Evolutionary conservation across 345 rosid species (phyloP).

Genomic region (Brassica nigra): DNA sequence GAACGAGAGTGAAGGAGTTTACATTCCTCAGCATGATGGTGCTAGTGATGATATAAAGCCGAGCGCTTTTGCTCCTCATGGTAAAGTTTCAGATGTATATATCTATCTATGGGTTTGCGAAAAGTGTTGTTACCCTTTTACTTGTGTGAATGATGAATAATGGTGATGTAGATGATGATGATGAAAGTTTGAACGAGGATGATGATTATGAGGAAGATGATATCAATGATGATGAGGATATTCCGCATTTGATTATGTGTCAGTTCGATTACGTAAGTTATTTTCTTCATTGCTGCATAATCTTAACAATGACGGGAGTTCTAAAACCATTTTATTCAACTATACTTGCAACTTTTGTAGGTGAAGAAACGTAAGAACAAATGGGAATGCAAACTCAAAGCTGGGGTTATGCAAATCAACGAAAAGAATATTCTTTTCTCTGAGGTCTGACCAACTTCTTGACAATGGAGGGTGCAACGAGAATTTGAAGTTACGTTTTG

Average conservation of each 20-base stretch:
- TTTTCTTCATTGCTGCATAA: neutral
- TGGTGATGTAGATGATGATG: constrained; percentile 20
- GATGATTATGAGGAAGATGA: constrained; percentile 23
- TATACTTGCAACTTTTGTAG: neutral
- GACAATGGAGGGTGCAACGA: neutral
- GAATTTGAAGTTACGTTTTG: neutral
- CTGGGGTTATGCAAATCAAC: constrained; percentile 11
- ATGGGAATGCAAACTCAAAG: neutral
- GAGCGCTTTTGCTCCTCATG: neutral
- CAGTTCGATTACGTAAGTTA: constrained; percentile 8
- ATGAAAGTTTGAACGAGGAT: constrained; percentile 23
- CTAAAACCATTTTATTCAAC: neutral
- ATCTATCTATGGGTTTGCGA: neutral
- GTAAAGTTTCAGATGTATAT: neutral
- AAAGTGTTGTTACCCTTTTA: neutral
- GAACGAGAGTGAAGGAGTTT: neutral
- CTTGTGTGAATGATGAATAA: neutral
- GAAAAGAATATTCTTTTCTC: constrained; percentile 10
- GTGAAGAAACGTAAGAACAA: constrained; percentile 27
- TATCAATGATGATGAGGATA: neutral
- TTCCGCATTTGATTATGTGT: constrained; percentile 14
- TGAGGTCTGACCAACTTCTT: neutral
- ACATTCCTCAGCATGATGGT: constrained; percentile 26
- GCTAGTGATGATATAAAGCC: neutral
- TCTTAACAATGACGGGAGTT: neutral